Conservation (phyloP, 2,329 filamentous ascomycete species). For the Cadophora luteo-olivacea region DNA sequence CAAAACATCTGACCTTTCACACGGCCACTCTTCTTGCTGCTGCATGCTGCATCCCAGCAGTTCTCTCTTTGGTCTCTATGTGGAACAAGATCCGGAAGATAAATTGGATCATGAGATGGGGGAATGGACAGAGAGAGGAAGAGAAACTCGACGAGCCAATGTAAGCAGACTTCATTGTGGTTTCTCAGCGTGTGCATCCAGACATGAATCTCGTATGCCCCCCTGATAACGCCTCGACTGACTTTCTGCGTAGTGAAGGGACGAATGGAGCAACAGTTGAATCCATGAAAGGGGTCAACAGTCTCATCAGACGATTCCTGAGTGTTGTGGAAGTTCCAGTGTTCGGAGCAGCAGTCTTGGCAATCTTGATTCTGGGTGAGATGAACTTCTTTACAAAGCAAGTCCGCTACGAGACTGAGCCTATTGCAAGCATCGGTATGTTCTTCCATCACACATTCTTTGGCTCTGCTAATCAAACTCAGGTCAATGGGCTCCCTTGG, state of each 20-base stretch:
- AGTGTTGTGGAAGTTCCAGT: constrained; percentile 63
- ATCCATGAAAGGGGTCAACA: constrained; percentile 61
- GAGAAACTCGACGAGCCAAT: constrained; percentile 50
- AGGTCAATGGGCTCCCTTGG: constrained; percentile 67
- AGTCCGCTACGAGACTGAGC: constrained; percentile 65
- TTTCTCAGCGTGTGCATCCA: too few relatives aligned
- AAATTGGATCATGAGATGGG: constrained; percentile 60
- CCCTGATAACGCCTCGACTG: background rate
- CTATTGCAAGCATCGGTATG: constrained; percentile 65
- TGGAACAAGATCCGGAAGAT: constrained; percentile 69
- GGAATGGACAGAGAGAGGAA: constrained; percentile 39
- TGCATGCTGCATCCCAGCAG: constrained; percentile 69
- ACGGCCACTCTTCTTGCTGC: constrained; percentile 66
- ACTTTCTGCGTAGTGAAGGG: constrained; percentile 45
- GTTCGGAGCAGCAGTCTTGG: constrained; percentile 63
- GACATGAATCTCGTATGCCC: too few relatives aligned
- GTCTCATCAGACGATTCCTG: constrained; percentile 59
- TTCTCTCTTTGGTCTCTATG: constrained; percentile 66
- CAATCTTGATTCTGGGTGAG: constrained; percentile 67
- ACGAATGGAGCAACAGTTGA: constrained; percentile 60
- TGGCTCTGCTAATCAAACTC: constrained; percentile 36
- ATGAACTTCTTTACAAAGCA: constrained; percentile 66
- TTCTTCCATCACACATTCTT: constrained; percentile 4
- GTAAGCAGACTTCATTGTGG: background rate
- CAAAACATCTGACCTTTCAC: constrained; percentile 61